These are phyloP conservation scores for Pyrrhoderma noxium DNA, from an alignment of 1,284 basidiomycete genomes.

Conservation along the genomic window DNA sequence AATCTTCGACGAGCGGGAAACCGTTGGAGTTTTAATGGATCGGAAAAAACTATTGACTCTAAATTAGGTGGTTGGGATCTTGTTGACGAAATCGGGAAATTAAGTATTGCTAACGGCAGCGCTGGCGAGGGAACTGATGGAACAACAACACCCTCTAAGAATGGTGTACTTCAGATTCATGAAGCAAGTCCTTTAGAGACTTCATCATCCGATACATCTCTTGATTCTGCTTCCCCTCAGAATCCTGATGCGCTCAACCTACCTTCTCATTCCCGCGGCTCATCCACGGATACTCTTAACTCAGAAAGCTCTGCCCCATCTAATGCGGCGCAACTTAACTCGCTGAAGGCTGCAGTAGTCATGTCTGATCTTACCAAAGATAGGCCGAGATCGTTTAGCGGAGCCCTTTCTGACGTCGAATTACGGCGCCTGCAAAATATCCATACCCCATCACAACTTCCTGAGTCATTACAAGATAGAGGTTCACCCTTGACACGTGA, in stretches of 20 bases:
- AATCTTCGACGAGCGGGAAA: conserved; percentile 23
- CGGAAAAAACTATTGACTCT: conserved; percentile 54
- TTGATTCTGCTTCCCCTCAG: conserved; percentile 60
- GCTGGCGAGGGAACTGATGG: conserved; percentile 44
- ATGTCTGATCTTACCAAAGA: conserved; percentile 53
- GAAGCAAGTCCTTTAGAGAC: conserved; percentile 67
- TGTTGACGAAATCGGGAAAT: conserved; percentile 60
- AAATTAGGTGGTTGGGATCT: conserved; percentile 58
- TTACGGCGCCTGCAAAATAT: conserved; percentile 65
- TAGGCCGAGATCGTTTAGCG: conserved; percentile 72
- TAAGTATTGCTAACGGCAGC: conserved; percentile 51
- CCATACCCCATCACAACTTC: conserved; percentile 15
- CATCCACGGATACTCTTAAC: conserved; percentile 64
- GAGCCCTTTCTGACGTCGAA: conserved; percentile 62
- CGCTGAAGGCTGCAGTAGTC: conserved; percentile 40
- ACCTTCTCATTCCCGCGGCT: conserved; percentile 63
- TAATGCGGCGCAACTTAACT: conserved; percentile 44
- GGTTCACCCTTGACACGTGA: conserved; percentile 14
- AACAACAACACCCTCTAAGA: conserved; percentile 58
- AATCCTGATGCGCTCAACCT: conserved; percentile 53
- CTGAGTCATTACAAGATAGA: conserved; percentile 17
- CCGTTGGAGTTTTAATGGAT: conserved; percentile 58
- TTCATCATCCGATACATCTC: conserved; percentile 53
- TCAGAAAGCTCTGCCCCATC: conserved; percentile 43
- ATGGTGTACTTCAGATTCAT: conserved; percentile 46